phyloP scores from a whole-genome alignment of 2,329 filamentous ascomycete genomes.

The Fusarium robinianum region DNA sequence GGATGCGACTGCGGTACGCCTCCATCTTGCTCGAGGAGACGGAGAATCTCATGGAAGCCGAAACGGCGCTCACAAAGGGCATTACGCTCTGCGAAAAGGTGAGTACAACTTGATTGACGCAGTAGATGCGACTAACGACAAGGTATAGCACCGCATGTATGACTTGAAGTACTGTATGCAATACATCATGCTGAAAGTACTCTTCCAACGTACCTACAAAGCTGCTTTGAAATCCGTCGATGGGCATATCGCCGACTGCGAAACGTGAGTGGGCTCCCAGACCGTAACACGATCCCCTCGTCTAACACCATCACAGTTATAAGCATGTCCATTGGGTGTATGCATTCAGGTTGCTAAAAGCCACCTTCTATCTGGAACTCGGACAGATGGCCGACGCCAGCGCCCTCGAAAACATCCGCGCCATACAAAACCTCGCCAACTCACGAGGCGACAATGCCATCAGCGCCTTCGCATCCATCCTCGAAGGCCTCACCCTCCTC shows the following conservation, averaged over 20 bases:
- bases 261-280: slow-evolving; percentile 55
- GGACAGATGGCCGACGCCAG: slow-evolving; percentile 64
- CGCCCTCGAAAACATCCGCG: slow-evolving; percentile 70
- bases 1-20: slow-evolving; percentile 71
- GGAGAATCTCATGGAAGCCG: slow-evolving; percentile 73
- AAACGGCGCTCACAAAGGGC: slow-evolving; percentile 72
- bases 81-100: slow-evolving; percentile 71
- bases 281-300: background rate
- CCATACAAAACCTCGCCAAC: slow-evolving; percentile 63
- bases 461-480: slow-evolving; percentile 65
- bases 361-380: slow-evolving; percentile 68
- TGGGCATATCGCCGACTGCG: slow-evolving; percentile 68
- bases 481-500: slow-evolving; percentile 73
- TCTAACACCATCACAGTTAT: slow-evolving; percentile 49
- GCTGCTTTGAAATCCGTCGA: slow-evolving; percentile 75
- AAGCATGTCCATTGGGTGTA: slow-evolving; percentile 76
- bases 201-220: slow-evolving; percentile 72
- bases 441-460: slow-evolving; percentile 66
- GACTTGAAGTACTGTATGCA: slow-evolving; percentile 80
- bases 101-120: slow-evolving; percentile 12
- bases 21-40: slow-evolving; percentile 75
- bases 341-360: slow-evolving; percentile 74
- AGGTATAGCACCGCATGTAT: slow-evolving; percentile 44
- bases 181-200: slow-evolving; percentile 70
- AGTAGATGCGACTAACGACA: slow-evolving; percentile 35